Conservation (phyloP, 345 rosid species). For the Microthlaspi erraticum region DNA sequence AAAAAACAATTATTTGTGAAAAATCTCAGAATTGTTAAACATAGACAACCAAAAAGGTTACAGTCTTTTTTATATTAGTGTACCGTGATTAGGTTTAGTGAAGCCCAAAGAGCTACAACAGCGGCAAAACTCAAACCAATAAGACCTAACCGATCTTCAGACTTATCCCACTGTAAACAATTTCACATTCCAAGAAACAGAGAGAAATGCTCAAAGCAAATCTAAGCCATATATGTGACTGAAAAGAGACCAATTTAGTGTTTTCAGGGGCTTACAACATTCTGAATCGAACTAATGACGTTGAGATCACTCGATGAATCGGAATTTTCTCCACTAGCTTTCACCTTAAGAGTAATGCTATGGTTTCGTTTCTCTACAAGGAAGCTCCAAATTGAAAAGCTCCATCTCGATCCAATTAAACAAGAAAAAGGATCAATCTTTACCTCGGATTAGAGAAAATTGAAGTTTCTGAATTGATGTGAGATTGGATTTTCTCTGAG, state of each 20-base stretch:
- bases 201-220: neutral
- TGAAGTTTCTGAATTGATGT: conserved; percentile 48
- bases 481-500: conserved; percentile 52
- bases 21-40: conserved; percentile 11
- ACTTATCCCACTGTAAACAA: conserved; percentile 63
- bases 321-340: conserved; percentile 64
- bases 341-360: conserved; percentile 47
- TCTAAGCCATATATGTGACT: neutral
- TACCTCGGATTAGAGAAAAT: conserved; percentile 53
- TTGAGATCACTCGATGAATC: conserved; percentile 70
- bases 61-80: neutral
- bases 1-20: conserved; percentile 7
- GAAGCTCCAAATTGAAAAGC: neutral
- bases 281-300: conserved; percentile 63
- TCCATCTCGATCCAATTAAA: neutral
- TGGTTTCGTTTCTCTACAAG: conserved; percentile 52
- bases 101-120: conserved; percentile 74
- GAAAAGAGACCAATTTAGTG: neutral
- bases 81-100: conserved; percentile 73
- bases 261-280: conserved; percentile 56
- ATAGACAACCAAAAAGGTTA: neutral
- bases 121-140: conserved; percentile 82
- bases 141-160: conserved; percentile 83
- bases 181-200: conserved; percentile 9
- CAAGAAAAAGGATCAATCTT: neutral